Evolutionary conservation across 768 basidiomycete genomes (phyloP), one percentile per base, ranked within the genome.

Genomic region (Psilocybe subaeruginosa): DNA sequence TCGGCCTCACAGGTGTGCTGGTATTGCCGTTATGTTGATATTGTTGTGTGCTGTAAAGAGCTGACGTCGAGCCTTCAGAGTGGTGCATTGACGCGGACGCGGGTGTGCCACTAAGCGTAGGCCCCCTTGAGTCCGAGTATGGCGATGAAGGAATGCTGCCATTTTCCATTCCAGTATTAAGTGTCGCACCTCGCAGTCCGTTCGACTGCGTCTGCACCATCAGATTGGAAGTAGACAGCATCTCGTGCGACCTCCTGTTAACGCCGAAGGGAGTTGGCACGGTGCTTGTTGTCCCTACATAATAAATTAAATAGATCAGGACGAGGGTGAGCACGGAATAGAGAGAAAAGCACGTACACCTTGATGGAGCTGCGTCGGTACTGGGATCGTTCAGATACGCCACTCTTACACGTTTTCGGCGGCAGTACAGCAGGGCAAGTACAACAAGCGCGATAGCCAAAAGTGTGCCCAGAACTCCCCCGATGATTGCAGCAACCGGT

Each of bases 231-330:
- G 3, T 53, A 11, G 51, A 53, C 4, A 7, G 6, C 29, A 29
- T 37, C 33, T 33, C 51, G 33, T 17, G 29, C 33, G 55, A 43
- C 5, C 35, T 19, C 37, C 54, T 37, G 23, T 54, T 27, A 3
- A 54, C 16, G 27, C 55, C 27, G 30, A 56, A 56, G 12, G 55
- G 55, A 27, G 55, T 56, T 8, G 55, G 55, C 3, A 47, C 29
- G 27, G 45, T 46, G 16, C 37, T 41, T 2, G 4, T 43, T 47
- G 3, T 41, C 17, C 43, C 23, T 46, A 0, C 14, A 27, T 4
- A 23, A 55, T 33, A 23, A 31, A 6, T 5, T 35, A n/a, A 39
- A 17, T 29, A 45, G 4, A 45, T 4, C 3, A 5, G 14, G 5
- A 27, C 0, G 9, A 45, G 43, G 12, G 12, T 19, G 4, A 11